Conservation (phyloP, 2,329 filamentous ascomycete genomes). For the Aspergillus melleus region DNA sequence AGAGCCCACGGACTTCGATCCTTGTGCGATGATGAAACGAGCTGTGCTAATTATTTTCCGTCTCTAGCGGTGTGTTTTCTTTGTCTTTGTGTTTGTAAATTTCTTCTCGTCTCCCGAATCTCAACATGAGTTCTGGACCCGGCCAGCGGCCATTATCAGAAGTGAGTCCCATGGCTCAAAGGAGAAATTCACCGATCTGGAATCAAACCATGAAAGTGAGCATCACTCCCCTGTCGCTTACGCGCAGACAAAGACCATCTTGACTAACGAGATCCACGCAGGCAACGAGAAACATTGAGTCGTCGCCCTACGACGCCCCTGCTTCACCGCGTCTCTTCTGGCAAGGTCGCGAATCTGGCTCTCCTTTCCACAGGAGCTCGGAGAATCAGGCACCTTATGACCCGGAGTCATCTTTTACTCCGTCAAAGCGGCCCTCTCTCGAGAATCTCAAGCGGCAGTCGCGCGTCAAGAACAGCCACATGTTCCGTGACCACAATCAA, state of each 20-base stretch:
- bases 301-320: conserved; percentile 64
- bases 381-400: conserved; percentile 69
- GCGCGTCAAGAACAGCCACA: conserved; percentile 96
- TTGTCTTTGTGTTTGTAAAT: conserved; percentile 11
- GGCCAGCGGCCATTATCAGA: conserved; percentile 79
- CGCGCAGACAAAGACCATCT: no score
- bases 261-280: conserved; percentile 53
- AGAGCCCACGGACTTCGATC: conserved; percentile 1
- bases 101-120: conserved; percentile 32
- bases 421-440: conserved; percentile 82
- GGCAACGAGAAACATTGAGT: conserved; percentile 68
- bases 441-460: conserved; percentile 94
- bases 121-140: conserved; percentile 61
- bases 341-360: conserved; percentile 73
- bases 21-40: conserved; percentile 12
- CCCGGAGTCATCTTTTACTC: conserved; percentile 65
- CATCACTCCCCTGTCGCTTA: not conserved
- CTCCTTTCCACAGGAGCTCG: conserved; percentile 60
- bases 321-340: conserved; percentile 86
- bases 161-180: conserved; percentile 79
- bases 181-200: conserved; percentile 91
- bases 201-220: conserved; percentile 72
- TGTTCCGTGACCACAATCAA: conserved; percentile 88
- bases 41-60: conserved; percentile 15
- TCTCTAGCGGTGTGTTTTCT: conserved; percentile 14